phyloP scores from a whole-genome alignment of 2,329 filamentous ascomycete genomes.

The Monosporascus sp. region DNA sequence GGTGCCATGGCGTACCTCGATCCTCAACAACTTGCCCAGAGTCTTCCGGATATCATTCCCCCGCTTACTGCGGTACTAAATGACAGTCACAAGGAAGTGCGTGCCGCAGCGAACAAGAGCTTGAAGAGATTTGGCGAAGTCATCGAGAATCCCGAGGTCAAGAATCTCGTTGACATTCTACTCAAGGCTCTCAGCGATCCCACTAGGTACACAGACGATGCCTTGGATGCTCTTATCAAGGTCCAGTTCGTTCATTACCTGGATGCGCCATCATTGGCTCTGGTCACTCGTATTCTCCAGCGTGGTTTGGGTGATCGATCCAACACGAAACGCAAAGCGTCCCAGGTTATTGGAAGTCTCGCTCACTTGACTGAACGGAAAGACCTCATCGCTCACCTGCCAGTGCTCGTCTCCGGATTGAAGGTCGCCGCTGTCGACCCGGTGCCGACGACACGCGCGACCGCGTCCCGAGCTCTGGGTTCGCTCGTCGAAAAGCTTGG shows the following conservation, averaged over 20 bases:
- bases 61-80: slow-evolving; percentile 90
- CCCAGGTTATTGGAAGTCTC: slow-evolving; percentile 95
- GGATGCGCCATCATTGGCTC: slow-evolving; percentile 90
- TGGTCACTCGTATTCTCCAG: slow-evolving; percentile 92
- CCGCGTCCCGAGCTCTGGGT: slow-evolving; percentile 89
- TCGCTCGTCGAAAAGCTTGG: slow-evolving; percentile 97
- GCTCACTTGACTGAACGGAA: slow-evolving; percentile 96
- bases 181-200: slow-evolving; percentile 96
- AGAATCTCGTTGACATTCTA: slow-evolving; percentile 82
- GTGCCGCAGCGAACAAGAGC: slow-evolving; percentile 86
- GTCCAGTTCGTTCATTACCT: slow-evolving; percentile 98
- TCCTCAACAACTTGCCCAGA: slow-evolving; percentile 86
- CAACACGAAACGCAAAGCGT: slow-evolving; percentile 90
- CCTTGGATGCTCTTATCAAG: slow-evolving; percentile 89
- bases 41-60: slow-evolving; percentile 93
- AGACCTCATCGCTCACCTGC: slow-evolving; percentile 84
- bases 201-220: slow-evolving; percentile 94
- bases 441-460: slow-evolving; percentile 91
- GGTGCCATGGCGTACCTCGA: slow-evolving; percentile 99
- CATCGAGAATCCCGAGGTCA: slow-evolving; percentile 96
- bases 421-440: slow-evolving; percentile 89
- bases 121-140: slow-evolving; percentile 98
- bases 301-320: slow-evolving; percentile 87
- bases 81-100: slow-evolving; percentile 96
- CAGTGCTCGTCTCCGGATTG: slow-evolving; percentile 85